phyloP scores from a whole-genome alignment of 768 basidiomycete species.

The Tulasnella sp. region DNA sequence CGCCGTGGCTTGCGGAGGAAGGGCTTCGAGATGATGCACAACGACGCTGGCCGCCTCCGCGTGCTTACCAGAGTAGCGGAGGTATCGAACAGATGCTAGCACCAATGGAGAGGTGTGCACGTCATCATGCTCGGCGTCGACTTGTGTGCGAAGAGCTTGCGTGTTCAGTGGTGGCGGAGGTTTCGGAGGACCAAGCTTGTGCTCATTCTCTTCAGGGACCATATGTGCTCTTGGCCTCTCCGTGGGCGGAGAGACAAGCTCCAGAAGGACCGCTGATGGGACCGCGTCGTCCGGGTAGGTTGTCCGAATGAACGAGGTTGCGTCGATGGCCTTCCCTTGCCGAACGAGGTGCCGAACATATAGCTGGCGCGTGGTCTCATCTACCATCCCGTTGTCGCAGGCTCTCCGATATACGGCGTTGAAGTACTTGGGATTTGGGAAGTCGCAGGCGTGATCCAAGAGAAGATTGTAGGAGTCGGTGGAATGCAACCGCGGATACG shows the following conservation, averaged over 20 bases:
- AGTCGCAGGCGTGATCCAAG: constrained; percentile 24
- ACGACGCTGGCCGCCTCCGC: not conserved
- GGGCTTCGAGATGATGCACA: not conserved
- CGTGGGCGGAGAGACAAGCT: constrained; percentile 20
- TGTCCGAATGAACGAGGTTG: not conserved
- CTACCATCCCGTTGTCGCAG: not conserved
- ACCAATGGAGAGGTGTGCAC: not conserved
- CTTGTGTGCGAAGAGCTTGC: not conserved
- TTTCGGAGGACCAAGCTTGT: constrained; percentile 14
- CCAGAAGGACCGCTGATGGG: constrained; percentile 3
- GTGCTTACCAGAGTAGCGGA: constrained; percentile 13
- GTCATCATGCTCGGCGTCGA: not conserved
- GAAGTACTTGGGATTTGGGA: not conserved
- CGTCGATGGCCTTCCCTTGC: constrained; percentile 8
- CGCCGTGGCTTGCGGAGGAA: not conserved
- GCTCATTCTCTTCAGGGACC: not conserved
- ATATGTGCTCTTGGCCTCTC: not conserved
- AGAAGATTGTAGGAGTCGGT: constrained; percentile 32
- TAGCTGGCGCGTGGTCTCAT: not conserved
- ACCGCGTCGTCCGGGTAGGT: not conserved
- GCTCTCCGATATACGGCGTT: not conserved
- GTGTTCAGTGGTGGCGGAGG: not conserved
- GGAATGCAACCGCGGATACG: constrained; percentile 24
- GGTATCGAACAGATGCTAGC: constrained; percentile 4
- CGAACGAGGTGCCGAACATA: constrained; percentile 24